These are phyloP conservation scores for Punica granatum DNA, from an alignment of 345 rosid genomes.

Conservation along the genomic window DNA sequence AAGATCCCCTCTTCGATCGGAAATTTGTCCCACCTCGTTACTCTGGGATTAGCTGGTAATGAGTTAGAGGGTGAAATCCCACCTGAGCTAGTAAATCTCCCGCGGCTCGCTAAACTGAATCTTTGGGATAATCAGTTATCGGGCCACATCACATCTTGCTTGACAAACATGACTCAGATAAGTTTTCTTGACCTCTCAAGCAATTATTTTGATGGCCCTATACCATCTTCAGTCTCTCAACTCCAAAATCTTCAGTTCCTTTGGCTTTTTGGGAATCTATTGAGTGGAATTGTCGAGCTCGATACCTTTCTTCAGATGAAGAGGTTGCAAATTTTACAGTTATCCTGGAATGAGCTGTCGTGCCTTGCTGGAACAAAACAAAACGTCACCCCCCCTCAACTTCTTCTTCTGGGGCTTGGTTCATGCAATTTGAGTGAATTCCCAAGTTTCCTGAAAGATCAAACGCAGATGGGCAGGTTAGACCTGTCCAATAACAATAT, in stretches of 20 bases:
- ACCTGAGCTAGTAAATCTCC: background rate
- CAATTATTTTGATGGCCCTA: background rate
- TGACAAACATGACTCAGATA: slow-evolving; percentile 2
- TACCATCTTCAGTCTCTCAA: slow-evolving; percentile 1
- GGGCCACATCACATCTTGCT: background rate
- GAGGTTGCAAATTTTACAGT: background rate
- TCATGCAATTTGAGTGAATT: slow-evolving; percentile 3
- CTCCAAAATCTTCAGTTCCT: background rate
- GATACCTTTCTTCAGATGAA: slow-evolving; percentile 4
- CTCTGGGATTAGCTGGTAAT: background rate
- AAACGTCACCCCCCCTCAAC: background rate
- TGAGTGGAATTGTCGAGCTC: background rate
- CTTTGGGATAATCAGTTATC: background rate
- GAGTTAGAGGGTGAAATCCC: slow-evolving; percentile 10
- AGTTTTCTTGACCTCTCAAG: rapidly evolving
- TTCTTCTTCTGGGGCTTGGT: background rate
- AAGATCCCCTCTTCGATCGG: slow-evolving; percentile 9
- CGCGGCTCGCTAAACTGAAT: background rate
- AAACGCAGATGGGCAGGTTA: background rate
- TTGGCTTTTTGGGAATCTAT: background rate
- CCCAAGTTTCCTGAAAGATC: background rate
- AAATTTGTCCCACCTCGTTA: slow-evolving; percentile 11
- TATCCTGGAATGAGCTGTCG: background rate
- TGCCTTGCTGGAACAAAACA: too few relatives aligned
- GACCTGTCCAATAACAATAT: slow-evolving; percentile 3